Base-by-base conservation (phyloP, 495 filamentous ascomycete genomes). In the Venustampulla echinocandica region DNA sequence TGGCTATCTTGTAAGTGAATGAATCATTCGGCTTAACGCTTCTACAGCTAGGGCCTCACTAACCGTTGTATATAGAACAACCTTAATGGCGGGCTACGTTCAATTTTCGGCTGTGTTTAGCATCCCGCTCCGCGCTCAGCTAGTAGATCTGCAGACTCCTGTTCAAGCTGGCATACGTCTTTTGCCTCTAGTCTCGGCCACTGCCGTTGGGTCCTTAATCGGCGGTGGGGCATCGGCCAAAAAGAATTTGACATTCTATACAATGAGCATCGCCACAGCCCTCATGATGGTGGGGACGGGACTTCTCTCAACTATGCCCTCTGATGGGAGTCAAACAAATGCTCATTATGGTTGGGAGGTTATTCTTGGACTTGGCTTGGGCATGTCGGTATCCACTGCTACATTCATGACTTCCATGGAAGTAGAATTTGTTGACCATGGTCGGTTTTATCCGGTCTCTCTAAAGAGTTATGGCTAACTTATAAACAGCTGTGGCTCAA, bases 111-210 rank as follows among this genome's bases (percentile, higher is more conserved):
- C 70, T 42, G 60, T 80, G 5, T 67, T 82, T 28, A 70, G 76
- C 39, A 66, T 83, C 13, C 77, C 79, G 9, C 73, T 80, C 48
- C 69, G 75, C 37, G 77, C 79, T 35, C 76, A 81, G 46, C 63
- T 78, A 19, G 68, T 79, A 17, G 66, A 75, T 33, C 61, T 58
- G 6, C 64, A 69, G 52, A 64, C 49, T 46, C 54, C 74, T 4
- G 57, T 71, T 47, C 42, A 46, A 24, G 70, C 80, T 0, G 81
- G 79, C 17, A 59, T 80, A 14, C 68, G 77, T 27, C 60, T 86
- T 25, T 65, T 81, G 4, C 75, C 75, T 3, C 68, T 78, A 56
- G 63, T 78, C 3, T 69, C 61, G 23, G 61, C 53, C 40, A 73
- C 56, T 30, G 71, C 75, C 3, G 55, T 78, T 18, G 73, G 74